phyloP scores from a whole-genome alignment of 108 stramenopile species.

The Fistulifera pelliculosa region DNA sequence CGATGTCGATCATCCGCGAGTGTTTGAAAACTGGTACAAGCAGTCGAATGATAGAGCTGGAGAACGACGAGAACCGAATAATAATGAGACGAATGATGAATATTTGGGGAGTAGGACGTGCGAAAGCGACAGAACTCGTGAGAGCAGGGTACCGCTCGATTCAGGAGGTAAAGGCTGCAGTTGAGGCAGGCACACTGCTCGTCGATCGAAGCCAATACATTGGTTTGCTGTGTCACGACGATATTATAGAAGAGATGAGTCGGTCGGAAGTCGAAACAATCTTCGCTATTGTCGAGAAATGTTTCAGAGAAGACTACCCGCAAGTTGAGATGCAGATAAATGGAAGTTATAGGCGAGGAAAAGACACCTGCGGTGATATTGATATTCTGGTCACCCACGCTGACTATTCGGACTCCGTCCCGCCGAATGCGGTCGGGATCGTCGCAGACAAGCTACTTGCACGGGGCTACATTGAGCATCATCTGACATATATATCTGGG shows the following conservation, averaged over 20 bases:
- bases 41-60: background rate
- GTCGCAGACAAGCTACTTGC: conserved; percentile 31
- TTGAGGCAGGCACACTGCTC: conserved; percentile 6
- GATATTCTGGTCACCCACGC: conserved; percentile 42
- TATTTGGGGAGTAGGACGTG: conserved; percentile 51
- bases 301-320: conserved; percentile 17
- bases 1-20: conserved; percentile 19
- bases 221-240: conserved; percentile 52
- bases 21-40: conserved; percentile 7
- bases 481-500: conserved; percentile 30
- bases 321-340: conserved; percentile 25
- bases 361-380: conserved; percentile 35
- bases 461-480: conserved; percentile 29
- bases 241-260: conserved; percentile 39
- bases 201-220: conserved; percentile 32
- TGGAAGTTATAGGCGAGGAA: conserved; percentile 48
- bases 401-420: conserved; percentile 17
- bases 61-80: conserved; percentile 24
- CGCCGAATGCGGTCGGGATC: conserved; percentile 18
- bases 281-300: conserved; percentile 17
- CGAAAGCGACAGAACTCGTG: conserved; percentile 23
- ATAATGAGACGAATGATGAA: conserved; percentile 30
- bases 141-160: conserved; percentile 18
- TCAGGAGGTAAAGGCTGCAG: conserved; percentile 19
- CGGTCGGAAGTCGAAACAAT: conserved; percentile 37